These are phyloP conservation scores for Heliocybe sulcata DNA, from an alignment of 1,284 basidiomycete species.

Conservation along the genomic window DNA sequence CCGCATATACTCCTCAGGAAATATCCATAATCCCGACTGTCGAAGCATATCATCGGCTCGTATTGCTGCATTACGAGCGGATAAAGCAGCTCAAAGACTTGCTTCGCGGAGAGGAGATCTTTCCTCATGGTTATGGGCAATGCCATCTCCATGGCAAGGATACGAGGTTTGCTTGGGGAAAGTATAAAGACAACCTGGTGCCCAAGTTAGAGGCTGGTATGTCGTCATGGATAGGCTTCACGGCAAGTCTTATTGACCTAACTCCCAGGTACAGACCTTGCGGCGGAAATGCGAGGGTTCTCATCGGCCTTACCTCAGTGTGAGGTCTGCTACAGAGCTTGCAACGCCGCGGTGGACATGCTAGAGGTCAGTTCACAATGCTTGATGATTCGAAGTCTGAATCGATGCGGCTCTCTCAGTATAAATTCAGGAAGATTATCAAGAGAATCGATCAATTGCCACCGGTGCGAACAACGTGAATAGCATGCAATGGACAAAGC, in stretches of 20 bases:
- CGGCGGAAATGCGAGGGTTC: constrained; percentile 47
- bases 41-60: constrained; percentile 50
- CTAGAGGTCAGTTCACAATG: constrained; percentile 35
- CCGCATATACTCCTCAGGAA: constrained; percentile 42
- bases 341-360: constrained; percentile 57
- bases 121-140: constrained; percentile 61
- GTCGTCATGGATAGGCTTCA: constrained; percentile 5
- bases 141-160: constrained; percentile 40
- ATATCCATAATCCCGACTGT: constrained; percentile 46
- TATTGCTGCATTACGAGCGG: constrained; percentile 47
- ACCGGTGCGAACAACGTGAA: neutral
- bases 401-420: constrained; percentile 27
- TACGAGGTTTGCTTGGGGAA: constrained; percentile 41
- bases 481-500: neutral
- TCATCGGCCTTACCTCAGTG: constrained; percentile 35
- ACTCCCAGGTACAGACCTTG: constrained; percentile 48
- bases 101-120: constrained; percentile 48
- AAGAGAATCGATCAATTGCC: constrained; percentile 23
- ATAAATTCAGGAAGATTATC: constrained; percentile 46
- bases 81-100: constrained; percentile 40
- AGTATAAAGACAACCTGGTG: constrained; percentile 29
- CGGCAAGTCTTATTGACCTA: neutral
- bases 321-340: constrained; percentile 45
- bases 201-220: constrained; percentile 44
- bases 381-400: neutral